Evolutionary conservation across 2,329 filamentous ascomycete species (phyloP), one percentile per base, ranked within the genome.

Genomic region (Coccinonectria pachysandricola): DNA sequence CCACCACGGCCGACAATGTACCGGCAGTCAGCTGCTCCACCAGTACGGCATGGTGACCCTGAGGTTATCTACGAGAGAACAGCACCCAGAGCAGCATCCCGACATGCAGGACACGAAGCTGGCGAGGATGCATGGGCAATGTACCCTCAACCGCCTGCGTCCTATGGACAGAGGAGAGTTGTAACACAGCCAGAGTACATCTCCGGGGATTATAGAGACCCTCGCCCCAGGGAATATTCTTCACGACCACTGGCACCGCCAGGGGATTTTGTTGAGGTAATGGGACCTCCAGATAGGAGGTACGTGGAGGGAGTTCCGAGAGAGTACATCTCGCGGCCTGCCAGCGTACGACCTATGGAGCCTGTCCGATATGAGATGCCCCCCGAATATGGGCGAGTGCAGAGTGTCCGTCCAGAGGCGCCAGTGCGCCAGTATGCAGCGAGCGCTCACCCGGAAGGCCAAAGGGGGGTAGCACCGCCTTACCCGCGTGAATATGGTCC

Each of bases 61-160:
- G 69, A 75, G 30, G 48, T 74, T 27, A 53, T 78, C 21, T 85
- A 86, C 41, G 82, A 88, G 45, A 69, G 78, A 39, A 54, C 64
- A 8, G 60, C 65, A 2, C 59, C 62, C 12, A 65, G 69, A 18
- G 60, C 68, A 22, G 46, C 63, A 5, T 65, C 69, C 4, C 64
- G 68, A 32, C 63, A 68, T 30, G 51, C 68, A 4, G 59, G 44
- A 7, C 43, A 61, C 12, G 56, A 62, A 7, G 51, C 60, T 3
- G 64, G 63, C 30, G 61, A 67, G 14, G 70, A 75, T 15, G 61
- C 64, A 12, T 54, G 54, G 4, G 40, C 62, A 14, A 43, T 71
- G 4, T 75, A 75, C 38, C 53, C 60, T 24, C 57, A 62, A 28
- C 43, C 62, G 2, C 62, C 75, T 4, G 70, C 75, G 3, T 45